Evolutionary conservation across 768 basidiomycete species (phyloP), one percentile per base, ranked within the genome.

Genomic region (Phlegmacium glaucopus): DNA sequence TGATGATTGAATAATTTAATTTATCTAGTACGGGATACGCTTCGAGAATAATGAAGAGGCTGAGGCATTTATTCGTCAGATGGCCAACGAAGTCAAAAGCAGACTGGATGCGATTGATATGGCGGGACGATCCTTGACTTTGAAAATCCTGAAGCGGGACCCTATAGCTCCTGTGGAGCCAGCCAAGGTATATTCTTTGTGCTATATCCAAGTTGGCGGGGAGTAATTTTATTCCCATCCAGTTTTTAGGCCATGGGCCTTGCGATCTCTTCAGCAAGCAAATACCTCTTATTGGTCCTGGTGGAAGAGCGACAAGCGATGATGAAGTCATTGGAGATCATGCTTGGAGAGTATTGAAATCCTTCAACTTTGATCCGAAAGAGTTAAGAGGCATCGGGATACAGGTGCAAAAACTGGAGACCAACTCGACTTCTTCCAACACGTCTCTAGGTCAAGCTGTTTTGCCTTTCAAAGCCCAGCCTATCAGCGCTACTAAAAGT

Each of bases 311-410:
- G 6, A 93, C 93, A 0, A 85, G 80, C 59, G 85, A 96, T 52
- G 68, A 77, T 11, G 75, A 70, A 32, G 66, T 83, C 30, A 86
- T 99, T 34, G 90, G 83, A 0, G 76, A 83, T 18, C 82, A 84
- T 50, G 87, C 90, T 6, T 89, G 87, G 80, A 76, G 78, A 50
- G 65, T 96, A 12, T 72, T 95, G 26, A 73, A 78, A 55, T 76
- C 79, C 1, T 83, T 93, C 63, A 72, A 77, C 30, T 86, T 96
- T 42, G 87, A 92, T 52, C 83, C 93, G 0, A 79, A 72, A 49
- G 95, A 97, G 52, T 69, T 98, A n/a, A 78, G 95, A 16, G 95
- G 95, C 1, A 79, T 98, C 47, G 93, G 90, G 0, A 85, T 98
- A 7, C 92, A 94, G 57, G 80, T 97, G 10, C 84, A 87, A 58